Evolutionary conservation across 306 rosid genomes (phyloP), one percentile per base, ranked within the genome.

Genomic region (Rubus idaeus): DNA sequence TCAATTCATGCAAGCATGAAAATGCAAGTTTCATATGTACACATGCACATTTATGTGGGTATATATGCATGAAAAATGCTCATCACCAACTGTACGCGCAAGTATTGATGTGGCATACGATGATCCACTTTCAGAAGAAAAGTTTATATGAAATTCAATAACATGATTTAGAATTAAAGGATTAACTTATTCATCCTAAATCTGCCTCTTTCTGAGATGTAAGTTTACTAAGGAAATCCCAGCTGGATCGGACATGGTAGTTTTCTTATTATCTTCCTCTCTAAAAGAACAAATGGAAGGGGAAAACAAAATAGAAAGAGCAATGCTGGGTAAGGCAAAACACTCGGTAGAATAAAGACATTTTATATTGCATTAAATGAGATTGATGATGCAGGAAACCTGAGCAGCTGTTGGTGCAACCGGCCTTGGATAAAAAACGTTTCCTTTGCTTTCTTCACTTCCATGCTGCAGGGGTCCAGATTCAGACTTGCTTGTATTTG

Each of bases 331-430:
- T 14, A 47, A 69, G 71, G 57, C 41, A 69, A 69, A 23, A 23
- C 17, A 6, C 20, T 17, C 5, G 0, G 12, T 46, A 69, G 6
- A 69, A 23, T 47, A 46, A 47, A 44, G 5, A 69, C 11, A 47
- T 6, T 42, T 47, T 23, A 47, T 10, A 56, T 67, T 35, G 23
- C 26, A 56, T 45, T 20, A 11, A 75, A 58, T 44, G 18, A 69
- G 56, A 16, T 12, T 11, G 53, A 10, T 2, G 56, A 58, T 42
- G 53, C 13, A 41, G 61, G 75, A 86, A 75, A 94, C 98, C 98
- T 94, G 98, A 80, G 98, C 91, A 52, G 96, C 86, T 47, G 98
- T 94, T 71, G 97, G 98, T 72, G 97, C 98, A 82, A 94, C 97
- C 60, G 98, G 93, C 84, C 97, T 86, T 41, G 98, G 98, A 83